A percentile compares a stretch with the other conserved stretches of the same genome.
Conservation (phyloP, 441 rosid species). For the Erysimum cheiri region DNA sequence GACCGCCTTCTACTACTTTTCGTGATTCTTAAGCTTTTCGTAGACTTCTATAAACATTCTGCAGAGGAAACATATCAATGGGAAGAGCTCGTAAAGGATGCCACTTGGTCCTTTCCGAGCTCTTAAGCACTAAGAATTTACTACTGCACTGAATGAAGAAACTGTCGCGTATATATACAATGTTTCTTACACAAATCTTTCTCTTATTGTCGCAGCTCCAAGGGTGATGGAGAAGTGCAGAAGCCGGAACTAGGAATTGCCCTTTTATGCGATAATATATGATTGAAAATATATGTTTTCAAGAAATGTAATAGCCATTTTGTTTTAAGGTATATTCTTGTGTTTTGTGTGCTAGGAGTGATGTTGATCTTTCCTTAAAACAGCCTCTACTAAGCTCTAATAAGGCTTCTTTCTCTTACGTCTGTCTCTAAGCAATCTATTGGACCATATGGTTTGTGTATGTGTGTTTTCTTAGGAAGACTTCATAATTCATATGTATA, state of each 20-base stretch:
- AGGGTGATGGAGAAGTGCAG: slow-evolving; percentile 78
- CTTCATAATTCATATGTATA: slow-evolving; percentile 33
- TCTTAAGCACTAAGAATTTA: slow-evolving; percentile 4
- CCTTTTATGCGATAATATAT: slow-evolving; percentile 2
- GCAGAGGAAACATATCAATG: neutral
- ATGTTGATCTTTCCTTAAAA: slow-evolving; percentile 32
- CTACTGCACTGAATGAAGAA: slow-evolving; percentile 15
- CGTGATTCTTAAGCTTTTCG: slow-evolving; percentile 1
- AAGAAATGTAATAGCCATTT: slow-evolving; percentile 42
- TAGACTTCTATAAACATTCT: neutral
- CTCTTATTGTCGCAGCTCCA: slow-evolving; percentile 61
- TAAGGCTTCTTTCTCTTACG: slow-evolving; percentile 42
- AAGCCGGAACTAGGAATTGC: slow-evolving; percentile 47
- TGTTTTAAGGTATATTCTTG: slow-evolving; percentile 37
- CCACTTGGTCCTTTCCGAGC: slow-evolving; percentile 26
- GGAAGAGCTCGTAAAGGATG: slow-evolving; percentile 6
- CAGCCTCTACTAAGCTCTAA: slow-evolving; percentile 41
- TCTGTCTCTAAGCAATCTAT: slow-evolving; percentile 29
- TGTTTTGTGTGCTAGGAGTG: slow-evolving; percentile 41
- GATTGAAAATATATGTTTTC: slow-evolving; percentile 13
- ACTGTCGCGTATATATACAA: neutral
- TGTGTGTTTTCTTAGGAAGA: slow-evolving; percentile 31
- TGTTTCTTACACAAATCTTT: slow-evolving; percentile 22
- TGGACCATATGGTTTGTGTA: slow-evolving; percentile 26
- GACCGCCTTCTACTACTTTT: neutral